These are phyloP conservation scores for Boletus insuetus DNA, from an alignment of 768 basidiomycete genomes.

Conservation along the genomic window DNA sequence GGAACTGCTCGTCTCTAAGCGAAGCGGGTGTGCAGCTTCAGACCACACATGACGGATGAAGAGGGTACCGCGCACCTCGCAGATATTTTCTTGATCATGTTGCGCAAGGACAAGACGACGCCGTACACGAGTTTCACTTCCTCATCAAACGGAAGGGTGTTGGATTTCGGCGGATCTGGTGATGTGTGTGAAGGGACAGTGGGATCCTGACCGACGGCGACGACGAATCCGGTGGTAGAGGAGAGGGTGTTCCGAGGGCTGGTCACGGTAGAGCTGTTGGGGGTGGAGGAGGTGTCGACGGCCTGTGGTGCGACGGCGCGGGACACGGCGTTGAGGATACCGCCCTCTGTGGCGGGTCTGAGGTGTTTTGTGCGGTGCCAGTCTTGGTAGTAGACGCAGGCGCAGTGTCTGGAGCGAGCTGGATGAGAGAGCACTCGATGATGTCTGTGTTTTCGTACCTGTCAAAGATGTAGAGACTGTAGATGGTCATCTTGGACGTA, in stretches of 20 bases:
- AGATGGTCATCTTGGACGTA: conserved; percentile 60
- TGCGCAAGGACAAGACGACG: conserved; percentile 83
- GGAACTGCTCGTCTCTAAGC: conserved; percentile 86
- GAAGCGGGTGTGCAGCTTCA: not conserved
- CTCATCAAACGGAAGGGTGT: conserved; percentile 87
- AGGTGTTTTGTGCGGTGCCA: conserved; percentile 82
- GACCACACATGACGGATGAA: not conserved
- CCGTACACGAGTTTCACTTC: conserved; percentile 98
- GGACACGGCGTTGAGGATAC: conserved; percentile 78
- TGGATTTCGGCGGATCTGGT: conserved; percentile 32
- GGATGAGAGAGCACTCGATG: too few relatives aligned
- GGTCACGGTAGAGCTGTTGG: conserved; percentile 40
- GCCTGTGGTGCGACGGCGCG: conserved; percentile 51
- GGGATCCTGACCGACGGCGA: conserved; percentile 54
- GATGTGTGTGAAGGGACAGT: conserved; percentile 21
- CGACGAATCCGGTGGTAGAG: conserved; percentile 63
- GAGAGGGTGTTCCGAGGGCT: conserved; percentile 68
- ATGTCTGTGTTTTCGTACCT: conserved; percentile 39
- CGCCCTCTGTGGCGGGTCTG: conserved; percentile 68
- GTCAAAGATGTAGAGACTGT: conserved; percentile 92
- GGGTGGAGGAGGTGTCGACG: conserved; percentile 30
- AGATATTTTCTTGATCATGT: conserved; percentile 94
- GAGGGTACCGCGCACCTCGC: conserved; percentile 47
- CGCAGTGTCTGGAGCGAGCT: conserved; percentile 67
- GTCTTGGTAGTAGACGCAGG: conserved; percentile 92